A percentile compares a stretch with the other conserved stretches of the same genome.
Evolutionary conservation across 108 stramenopile genomes (phyloP).

Genomic region (Nitzschia inconspicua): DNA sequence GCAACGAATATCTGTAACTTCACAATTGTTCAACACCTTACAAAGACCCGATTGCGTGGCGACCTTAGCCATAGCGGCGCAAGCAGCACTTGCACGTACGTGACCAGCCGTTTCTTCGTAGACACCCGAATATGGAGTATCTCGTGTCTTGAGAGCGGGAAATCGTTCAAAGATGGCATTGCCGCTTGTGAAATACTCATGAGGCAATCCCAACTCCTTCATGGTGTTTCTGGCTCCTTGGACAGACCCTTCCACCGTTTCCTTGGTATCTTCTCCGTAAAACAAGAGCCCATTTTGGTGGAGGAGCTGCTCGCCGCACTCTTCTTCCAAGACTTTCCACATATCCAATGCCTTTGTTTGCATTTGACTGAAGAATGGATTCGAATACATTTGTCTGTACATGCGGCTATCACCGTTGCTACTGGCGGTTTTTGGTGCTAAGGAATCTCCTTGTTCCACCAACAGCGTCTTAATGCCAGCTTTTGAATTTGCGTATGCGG

Average conservation of each 20-base stretch:
- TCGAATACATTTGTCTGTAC: slow-evolving; percentile 42
- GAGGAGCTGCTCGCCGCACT: slow-evolving; percentile 23
- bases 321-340: slow-evolving; percentile 32
- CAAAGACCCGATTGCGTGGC: too few relatives aligned
- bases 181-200: slow-evolving; percentile 30
- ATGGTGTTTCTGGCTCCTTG: slow-evolving; percentile 33
- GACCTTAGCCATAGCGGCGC: slow-evolving; percentile 32
- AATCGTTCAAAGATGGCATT: slow-evolving; percentile 27
- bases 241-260: slow-evolving; percentile 39
- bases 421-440: slow-evolving; percentile 29
- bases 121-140: slow-evolving; percentile 38
- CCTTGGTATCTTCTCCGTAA: slow-evolving; percentile 41
- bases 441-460: slow-evolving; percentile 21
- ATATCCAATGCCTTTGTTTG: slow-evolving; percentile 30
- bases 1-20: slow-evolving; percentile 25
- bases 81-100: slow-evolving; percentile 36
- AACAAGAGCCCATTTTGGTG: slow-evolving; percentile 36
- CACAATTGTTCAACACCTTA: too few relatives aligned
- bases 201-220: slow-evolving; percentile 25
- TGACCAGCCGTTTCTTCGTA: slow-evolving; percentile 44
- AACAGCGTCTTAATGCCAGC: slow-evolving; percentile 22
- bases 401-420: slow-evolving; percentile 20
- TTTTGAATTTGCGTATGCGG: slow-evolving; percentile 20
- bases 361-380: slow-evolving; percentile 45
- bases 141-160: slow-evolving; percentile 26